Conservation (phyloP, 2,329 filamentous ascomycete species). For the Fusarium falciforme region DNA sequence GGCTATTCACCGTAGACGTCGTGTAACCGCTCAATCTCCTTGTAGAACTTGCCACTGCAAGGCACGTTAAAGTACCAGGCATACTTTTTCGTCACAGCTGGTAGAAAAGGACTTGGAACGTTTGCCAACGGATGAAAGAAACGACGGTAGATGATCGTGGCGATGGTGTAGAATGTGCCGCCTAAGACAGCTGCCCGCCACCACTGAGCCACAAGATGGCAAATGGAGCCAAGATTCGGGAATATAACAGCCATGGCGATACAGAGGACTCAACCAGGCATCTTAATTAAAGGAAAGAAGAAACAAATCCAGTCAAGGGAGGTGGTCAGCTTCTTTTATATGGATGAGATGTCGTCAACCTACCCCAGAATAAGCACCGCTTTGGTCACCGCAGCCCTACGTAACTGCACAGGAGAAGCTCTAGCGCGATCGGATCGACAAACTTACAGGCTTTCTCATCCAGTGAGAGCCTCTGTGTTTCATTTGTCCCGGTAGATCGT, state of each 20-base stretch:
- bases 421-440: background rate
- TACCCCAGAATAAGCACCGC: background rate
- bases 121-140: conserved; percentile 16
- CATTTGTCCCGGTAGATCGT: background rate
- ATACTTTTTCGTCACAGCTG: conserved; percentile 14
- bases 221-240: background rate
- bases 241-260: background rate
- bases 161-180: conserved; percentile 2
- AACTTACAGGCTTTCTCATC: background rate
- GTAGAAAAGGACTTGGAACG: conserved; percentile 12
- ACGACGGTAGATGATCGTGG: conserved; percentile 9
- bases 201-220: background rate
- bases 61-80: conserved; percentile 21
- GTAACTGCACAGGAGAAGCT: background rate
- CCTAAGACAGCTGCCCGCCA: conserved; percentile 1
- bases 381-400: background rate
- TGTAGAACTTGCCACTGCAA: conserved; percentile 2
- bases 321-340: background rate
- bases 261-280: background rate
- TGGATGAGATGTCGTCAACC: background rate
- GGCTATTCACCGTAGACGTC: conserved; percentile 4
- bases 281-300: background rate
- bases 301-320: background rate
- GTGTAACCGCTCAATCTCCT: conserved; percentile 22
- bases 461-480: background rate